Evolutionary conservation across 495 filamentous ascomycete genomes (phyloP).

Genomic region (Haplographium delicatum): DNA sequence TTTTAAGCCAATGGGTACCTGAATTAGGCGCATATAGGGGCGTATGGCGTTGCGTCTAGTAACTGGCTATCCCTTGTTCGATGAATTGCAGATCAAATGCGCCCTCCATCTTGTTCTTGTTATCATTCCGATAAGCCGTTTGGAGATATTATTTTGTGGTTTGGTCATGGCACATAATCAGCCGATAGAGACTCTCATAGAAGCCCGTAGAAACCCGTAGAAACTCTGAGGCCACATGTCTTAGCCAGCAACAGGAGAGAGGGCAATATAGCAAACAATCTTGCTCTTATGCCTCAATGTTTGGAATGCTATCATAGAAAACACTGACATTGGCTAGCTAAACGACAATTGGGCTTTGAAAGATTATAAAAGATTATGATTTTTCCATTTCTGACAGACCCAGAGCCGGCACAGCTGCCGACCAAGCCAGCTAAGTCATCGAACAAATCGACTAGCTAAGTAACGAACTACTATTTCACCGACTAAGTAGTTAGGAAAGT

Average conservation of each 20-base stretch:
- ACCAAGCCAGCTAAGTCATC: slow-evolving; percentile 10
- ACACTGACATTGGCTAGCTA: slow-evolving; percentile 1
- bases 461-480: slow-evolving; percentile 13
- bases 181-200: background rate
- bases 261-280: background rate
- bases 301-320: slow-evolving; percentile 14
- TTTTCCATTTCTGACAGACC: slow-evolving; percentile 10
- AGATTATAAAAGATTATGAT: background rate
- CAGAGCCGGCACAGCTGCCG: slow-evolving; percentile 10
- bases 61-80: too few relatives aligned
- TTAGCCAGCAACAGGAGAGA: background rate
- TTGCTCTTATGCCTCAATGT: background rate
- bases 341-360: slow-evolving; percentile 12
- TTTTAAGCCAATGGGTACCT: too few relatives aligned
- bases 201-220: slow-evolving; percentile 15
- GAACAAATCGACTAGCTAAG: slow-evolving; percentile 16
- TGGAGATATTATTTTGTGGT: slow-evolving; percentile 16
- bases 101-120: too few relatives aligned
- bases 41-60: too few relatives aligned
- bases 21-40: too few relatives aligned
- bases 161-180: slow-evolving; percentile 13
- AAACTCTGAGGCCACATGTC: slow-evolving; percentile 13
- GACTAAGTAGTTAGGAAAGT: slow-evolving; percentile 13
- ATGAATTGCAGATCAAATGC: too few relatives aligned
- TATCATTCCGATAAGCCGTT: slow-evolving; percentile 11